Conservation (phyloP, 805 yeast genomes). For the Teunomyces aglyptinius region DNA sequence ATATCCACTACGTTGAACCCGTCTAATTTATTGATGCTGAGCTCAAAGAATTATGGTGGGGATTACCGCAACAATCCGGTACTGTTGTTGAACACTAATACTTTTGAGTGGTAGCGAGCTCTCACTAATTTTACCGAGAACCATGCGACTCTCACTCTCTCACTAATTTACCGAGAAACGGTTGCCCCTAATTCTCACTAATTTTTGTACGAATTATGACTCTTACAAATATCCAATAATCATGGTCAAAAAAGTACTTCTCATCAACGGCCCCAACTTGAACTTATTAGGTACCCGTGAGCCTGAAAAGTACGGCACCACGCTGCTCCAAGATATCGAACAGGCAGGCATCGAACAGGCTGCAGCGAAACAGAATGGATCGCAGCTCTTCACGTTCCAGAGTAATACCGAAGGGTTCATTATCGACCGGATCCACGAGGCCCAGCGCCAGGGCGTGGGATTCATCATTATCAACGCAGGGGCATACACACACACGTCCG, state of each 20-base stretch:
- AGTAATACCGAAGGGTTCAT: constrained; percentile 47
- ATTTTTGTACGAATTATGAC: no score
- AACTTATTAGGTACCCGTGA: constrained; percentile 49
- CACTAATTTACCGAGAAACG: no score
- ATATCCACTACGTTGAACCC: constrained; percentile 25
- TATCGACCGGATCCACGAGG: constrained; percentile 48
- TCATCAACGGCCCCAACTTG: constrained; percentile 50
- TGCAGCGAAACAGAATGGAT: constrained; percentile 26
- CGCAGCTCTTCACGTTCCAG: constrained; percentile 36
- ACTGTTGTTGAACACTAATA: not conserved
- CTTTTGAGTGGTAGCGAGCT: not conserved
- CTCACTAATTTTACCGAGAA: no score
- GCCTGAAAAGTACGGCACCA: constrained; percentile 52
- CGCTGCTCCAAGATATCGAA: constrained; percentile 44
- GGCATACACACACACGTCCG: constrained; percentile 52
- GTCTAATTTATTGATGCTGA: constrained; percentile 20
- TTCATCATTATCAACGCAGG: constrained; percentile 52
- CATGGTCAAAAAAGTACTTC: constrained; percentile 43
- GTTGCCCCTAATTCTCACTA: no score
- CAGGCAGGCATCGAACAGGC: constrained; percentile 36
- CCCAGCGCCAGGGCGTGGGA: constrained; percentile 40
- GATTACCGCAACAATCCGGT: not conserved
- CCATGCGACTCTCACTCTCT: no score
- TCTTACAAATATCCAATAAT: not conserved
- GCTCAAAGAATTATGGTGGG: not conserved